phyloP scores from a whole-genome alignment of 306 rosid genomes.

The Pyrus betulifolia region DNA sequence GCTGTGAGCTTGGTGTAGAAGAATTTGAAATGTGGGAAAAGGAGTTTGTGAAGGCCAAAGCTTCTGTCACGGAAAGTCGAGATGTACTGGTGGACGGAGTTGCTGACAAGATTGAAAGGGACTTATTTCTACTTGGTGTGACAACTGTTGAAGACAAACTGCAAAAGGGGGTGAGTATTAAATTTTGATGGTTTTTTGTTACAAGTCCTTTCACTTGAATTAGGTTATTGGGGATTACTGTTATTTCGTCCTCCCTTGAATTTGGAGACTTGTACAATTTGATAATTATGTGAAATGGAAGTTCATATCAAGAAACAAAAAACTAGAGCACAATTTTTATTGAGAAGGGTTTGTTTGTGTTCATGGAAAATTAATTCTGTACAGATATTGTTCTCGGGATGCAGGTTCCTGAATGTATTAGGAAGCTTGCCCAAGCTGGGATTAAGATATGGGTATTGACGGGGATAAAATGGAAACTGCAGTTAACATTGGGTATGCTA shows the following conservation, averaged over 20 bases:
- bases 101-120: constrained; percentile 63
- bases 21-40: constrained; percentile 57
- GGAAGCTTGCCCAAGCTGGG: constrained; percentile 61
- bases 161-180: constrained; percentile 63
- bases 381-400: constrained; percentile 17
- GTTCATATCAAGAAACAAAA: background rate
- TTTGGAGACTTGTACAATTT: background rate
- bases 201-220: background rate
- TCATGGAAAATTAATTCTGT: constrained; percentile 13
- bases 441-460: constrained; percentile 91
- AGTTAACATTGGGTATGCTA: constrained; percentile 62
- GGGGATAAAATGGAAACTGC: constrained; percentile 97
- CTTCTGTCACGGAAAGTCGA: constrained; percentile 46
- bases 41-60: constrained; percentile 53
- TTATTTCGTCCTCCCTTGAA: background rate
- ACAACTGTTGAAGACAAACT: constrained; percentile 88
- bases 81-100: constrained; percentile 47
- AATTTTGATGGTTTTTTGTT: background rate
- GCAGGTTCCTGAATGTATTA: constrained; percentile 86
- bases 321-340: background rate
- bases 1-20: constrained; percentile 53
- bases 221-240: background rate
- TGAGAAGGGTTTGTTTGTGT: background rate
- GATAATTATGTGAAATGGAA: constrained; percentile 1
- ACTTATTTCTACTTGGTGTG: constrained; percentile 74